Evolutionary conservation across 1,139 yeast species (phyloP), one percentile per base, ranked within the genome.

Genomic region (Lodderomyces margitis): DNA sequence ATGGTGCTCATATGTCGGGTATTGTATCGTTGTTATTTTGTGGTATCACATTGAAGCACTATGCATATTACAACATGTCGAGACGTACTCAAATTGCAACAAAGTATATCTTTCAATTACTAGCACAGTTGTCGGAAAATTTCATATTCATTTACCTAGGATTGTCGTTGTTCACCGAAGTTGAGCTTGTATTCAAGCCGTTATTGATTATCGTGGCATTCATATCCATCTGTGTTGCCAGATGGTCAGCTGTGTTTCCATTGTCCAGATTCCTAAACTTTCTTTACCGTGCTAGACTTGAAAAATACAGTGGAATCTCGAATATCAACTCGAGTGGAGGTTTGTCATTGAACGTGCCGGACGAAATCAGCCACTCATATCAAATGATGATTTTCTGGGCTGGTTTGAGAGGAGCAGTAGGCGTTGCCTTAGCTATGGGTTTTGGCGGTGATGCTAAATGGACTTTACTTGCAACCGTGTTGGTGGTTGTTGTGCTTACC

Each of bases 371-470:
- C 17, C 94, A 88, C 54, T 88, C 87, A 46, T 94, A 94, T 62
- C 98, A 94, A 65, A 88, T 91, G 88, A 92, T 94, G 98, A 87
- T 94, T 37, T 94, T 94, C 63, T 94, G 99, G 99, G 98, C 98
- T 1, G 99, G 99, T 5, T 72, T 94, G 46, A 75, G 99, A 57
- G 99, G 99, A 46, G 99, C 99, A 1, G 99, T 94, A 27, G 99
- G 99, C 51, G 99, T 94, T 2, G 99, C 98, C 0, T 75, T 94
- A 55, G 98, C 98, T 0, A 91, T 95, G 81, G 98, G 98, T 2
- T 70, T 94, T 38, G 95, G 87, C 62, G 98, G 98, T 46, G 97
- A 91, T 57, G 83, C 88, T 42, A 94, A 92, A 50, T 83, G 86
- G 63, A 83, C 96, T 0, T 66, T 94, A 41, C 68, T 92, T 45